Percentiles rank a stretch among this genome's conserved stretches.
Conservation (phyloP, 805 yeast genomes). For the Vanderwaltozyma verrucispora region DNA sequence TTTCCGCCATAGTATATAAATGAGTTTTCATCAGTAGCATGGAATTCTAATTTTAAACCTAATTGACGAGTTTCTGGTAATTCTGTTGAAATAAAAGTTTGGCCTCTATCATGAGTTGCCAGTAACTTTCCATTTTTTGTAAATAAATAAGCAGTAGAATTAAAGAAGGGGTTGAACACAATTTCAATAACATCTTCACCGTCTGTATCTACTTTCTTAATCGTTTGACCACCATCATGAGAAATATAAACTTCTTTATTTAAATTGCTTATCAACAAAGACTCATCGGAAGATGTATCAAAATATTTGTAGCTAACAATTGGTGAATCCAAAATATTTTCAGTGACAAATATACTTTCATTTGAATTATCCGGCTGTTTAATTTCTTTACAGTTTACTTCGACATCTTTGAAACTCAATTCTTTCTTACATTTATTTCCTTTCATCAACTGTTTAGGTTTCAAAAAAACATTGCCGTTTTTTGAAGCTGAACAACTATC, state of each 20-base stretch:
- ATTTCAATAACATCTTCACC: conserved; percentile 41
- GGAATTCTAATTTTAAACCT: conserved; percentile 46
- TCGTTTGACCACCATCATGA: conserved; percentile 52
- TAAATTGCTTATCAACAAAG: conserved; percentile 50
- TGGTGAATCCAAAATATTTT: conserved; percentile 40
- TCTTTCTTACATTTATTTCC: conserved; percentile 17
- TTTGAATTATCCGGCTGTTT: conserved; percentile 8
- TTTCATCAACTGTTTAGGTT: conserved; percentile 11
- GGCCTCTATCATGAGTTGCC: conserved; percentile 60
- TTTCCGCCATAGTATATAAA: conserved; percentile 63
- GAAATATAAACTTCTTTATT: conserved; percentile 50
- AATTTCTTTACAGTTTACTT: conserved; percentile 18
- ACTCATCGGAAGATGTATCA: conserved; percentile 43
- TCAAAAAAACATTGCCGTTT: conserved; percentile 6
- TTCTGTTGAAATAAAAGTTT: conserved; percentile 35
- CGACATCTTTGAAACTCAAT: conserved; percentile 19
- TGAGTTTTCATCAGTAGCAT: conserved; percentile 42
- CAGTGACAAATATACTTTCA: conserved; percentile 30
- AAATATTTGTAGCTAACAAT: conserved; percentile 44
- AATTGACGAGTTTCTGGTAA: conserved; percentile 42
- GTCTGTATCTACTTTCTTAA: conserved; percentile 31
- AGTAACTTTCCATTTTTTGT: conserved; percentile 42
- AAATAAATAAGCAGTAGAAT: conserved; percentile 28
- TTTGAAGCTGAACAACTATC: conserved; percentile 12
- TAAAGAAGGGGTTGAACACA: conserved; percentile 44